Evolutionary conservation across 257 asterid genomes (phyloP).

Genomic region (Capsicum baccatum): DNA sequence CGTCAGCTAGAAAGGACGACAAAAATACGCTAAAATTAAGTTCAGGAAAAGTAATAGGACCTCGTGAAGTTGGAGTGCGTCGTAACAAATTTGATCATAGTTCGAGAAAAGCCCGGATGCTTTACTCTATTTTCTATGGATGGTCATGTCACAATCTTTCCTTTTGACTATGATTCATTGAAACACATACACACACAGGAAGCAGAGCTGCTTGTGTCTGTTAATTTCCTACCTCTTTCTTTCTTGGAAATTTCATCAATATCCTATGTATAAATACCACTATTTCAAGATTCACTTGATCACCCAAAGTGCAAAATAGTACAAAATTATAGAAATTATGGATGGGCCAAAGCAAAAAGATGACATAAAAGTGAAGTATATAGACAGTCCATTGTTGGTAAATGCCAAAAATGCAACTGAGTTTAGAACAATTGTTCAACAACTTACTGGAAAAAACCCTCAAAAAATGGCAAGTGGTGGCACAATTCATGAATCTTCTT

Average conservation of each 20-base stretch:
- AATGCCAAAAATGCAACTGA: slow-evolving; percentile 41
- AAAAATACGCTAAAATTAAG: no score
- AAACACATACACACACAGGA: not conserved
- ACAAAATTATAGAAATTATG: not conserved
- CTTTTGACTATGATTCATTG: slow-evolving; percentile 13
- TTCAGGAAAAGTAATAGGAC: no score
- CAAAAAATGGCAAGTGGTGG: not conserved
- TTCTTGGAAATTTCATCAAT: not conserved
- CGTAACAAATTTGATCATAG: no score
- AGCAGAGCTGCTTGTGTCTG: not conserved
- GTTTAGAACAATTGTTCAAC: slow-evolving; percentile 45
- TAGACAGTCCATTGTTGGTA: slow-evolving; percentile 41
- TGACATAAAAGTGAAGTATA: slow-evolving; percentile 41
- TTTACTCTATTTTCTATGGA: not conserved
- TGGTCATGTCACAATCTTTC: slow-evolving; percentile 23
- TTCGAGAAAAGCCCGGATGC: no score
- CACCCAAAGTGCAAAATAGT: no score
- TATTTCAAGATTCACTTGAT: not conserved
- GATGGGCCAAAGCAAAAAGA: slow-evolving; percentile 29
- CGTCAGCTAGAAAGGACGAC: no score
- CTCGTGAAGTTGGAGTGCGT: no score
- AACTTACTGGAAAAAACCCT: slow-evolving; percentile 42
- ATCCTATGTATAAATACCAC: not conserved
- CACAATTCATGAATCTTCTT: not conserved
- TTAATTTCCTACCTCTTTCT: not conserved